A percentile compares a stretch with the other conserved stretches of the same genome.
Conservation (phyloP, 345 rosid genomes). For the Kandelia obovata region DNA sequence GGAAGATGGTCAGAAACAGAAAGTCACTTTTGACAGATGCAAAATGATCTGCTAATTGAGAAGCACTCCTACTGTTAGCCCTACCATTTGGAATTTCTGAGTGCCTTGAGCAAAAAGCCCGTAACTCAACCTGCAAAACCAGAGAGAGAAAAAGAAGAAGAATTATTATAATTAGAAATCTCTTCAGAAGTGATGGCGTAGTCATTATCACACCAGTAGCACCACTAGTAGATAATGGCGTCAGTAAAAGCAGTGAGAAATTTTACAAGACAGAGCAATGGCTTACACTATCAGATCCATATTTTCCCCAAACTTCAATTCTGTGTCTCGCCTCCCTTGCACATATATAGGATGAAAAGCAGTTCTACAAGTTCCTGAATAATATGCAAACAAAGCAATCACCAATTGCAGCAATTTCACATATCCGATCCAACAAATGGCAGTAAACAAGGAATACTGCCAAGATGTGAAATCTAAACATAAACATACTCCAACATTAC, state of each 20-base stretch:
- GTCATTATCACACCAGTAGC: neutral
- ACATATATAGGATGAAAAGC: conserved; percentile 89
- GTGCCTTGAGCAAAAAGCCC: conserved; percentile 95
- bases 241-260: neutral
- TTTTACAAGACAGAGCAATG: conserved; percentile 12
- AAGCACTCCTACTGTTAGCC: neutral
- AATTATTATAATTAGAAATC: neutral
- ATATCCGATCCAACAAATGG: neutral
- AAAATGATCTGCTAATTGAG: conserved; percentile 32
- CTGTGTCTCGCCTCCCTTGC: conserved; percentile 87
- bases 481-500: no score
- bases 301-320: conserved; percentile 93
- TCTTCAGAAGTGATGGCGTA: conserved; percentile 2
- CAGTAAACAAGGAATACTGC: no score
- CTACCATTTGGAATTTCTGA: conserved; percentile 44
- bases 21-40: conserved; percentile 27
- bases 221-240: neutral
- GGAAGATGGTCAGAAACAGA: conserved; percentile 31
- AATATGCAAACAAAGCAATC: conserved; percentile 9
- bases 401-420: neutral
- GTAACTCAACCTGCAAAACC: conserved; percentile 70
- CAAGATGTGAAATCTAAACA: no score
- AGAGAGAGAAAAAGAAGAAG: neutral
- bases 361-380: conserved; percentile 77
- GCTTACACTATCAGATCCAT: conserved; percentile 76